Base-by-base conservation (phyloP, 1,284 basidiomycete species). In the Sanghuangporus baumii region DNA sequence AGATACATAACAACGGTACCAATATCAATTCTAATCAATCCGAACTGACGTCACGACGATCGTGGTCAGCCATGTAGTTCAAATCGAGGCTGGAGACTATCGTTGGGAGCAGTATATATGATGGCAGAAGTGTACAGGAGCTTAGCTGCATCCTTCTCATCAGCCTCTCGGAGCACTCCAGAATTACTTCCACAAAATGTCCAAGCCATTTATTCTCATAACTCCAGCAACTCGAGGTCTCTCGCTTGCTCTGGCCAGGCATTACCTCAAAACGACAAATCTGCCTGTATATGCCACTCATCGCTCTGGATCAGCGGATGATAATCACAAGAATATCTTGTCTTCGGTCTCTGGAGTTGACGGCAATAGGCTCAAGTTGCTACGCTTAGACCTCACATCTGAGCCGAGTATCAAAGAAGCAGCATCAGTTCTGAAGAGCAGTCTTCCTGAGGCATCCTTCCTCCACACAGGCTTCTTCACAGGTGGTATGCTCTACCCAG, bases 391-490 rank as follows among this genome's bases (percentile, higher is more conserved):
- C 65, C 76, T 85, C 57, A 77, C 74, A 6, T 79, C 77, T 11
- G 84, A 85, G 67, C 69, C 73, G 5, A 81, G 78, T 67, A 84
- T 86, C 61, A 74, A 74, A 26, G 67, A 74, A 6, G 83, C 83
- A 3, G 79, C 84, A 7, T 68, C 78, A 14, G 63, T 70, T 1
- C 78, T 85, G 55, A 68, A 74, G 6, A 66, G 72, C 26, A 69
- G 67, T 8, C 73, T 84, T 26, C 70, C 71, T 26, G 64, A 70
- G 12, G 70, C 74, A 23, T 69, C 80, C 5, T 81, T 78, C 69
- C 72, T 86, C 43, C 79, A 83, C 63, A 81, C 80, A 37, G 83
- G 79, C 5, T 84, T 84, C 72, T 77, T 85, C 68, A 80, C 81
- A 1, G 83, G 81, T 40, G 84, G 84, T 8, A 69, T 85, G 31